Evolutionary conservation across 805 yeast species (phyloP).

Genomic region (Nakazawaea wickerhamii): DNA sequence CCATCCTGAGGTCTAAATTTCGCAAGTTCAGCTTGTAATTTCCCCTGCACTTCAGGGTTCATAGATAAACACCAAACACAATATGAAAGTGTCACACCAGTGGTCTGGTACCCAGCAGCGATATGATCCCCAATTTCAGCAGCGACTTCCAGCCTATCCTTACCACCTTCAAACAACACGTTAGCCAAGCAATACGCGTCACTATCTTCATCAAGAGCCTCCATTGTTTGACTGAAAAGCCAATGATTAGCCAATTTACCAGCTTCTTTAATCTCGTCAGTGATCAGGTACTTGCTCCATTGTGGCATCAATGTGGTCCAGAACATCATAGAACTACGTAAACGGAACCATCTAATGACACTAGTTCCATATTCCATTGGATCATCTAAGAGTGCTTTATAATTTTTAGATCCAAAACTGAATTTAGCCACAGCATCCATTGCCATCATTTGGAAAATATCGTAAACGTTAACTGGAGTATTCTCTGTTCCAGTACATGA

Average conservation of each 20-base stretch:
- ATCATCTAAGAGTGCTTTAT: constrained; percentile 35
- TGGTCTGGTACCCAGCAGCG: constrained; percentile 66
- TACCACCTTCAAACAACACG: constrained; percentile 8
- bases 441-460: constrained; percentile 54
- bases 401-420: constrained; percentile 42
- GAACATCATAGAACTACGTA: constrained; percentile 49
- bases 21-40: constrained; percentile 40
- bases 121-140: constrained; percentile 49
- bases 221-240: constrained; percentile 23
- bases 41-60: constrained; percentile 35
- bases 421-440: constrained; percentile 56
- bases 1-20: constrained; percentile 15
- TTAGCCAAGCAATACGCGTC: constrained; percentile 5
- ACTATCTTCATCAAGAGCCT: constrained; percentile 11
- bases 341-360: constrained; percentile 35
- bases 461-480: constrained; percentile 43
- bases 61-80: constrained; percentile 45
- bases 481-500: constrained; percentile 10
- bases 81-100: constrained; percentile 51
- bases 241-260: constrained; percentile 34
- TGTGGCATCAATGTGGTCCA: constrained; percentile 51
- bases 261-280: constrained; percentile 29
- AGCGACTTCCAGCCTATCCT: constrained; percentile 21
- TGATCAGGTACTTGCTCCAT: constrained; percentile 42
- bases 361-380: constrained; percentile 28